Evolutionary conservation across 1,284 basidiomycete species (phyloP).

Genomic region (Apiotrichum laibachii): DNA sequence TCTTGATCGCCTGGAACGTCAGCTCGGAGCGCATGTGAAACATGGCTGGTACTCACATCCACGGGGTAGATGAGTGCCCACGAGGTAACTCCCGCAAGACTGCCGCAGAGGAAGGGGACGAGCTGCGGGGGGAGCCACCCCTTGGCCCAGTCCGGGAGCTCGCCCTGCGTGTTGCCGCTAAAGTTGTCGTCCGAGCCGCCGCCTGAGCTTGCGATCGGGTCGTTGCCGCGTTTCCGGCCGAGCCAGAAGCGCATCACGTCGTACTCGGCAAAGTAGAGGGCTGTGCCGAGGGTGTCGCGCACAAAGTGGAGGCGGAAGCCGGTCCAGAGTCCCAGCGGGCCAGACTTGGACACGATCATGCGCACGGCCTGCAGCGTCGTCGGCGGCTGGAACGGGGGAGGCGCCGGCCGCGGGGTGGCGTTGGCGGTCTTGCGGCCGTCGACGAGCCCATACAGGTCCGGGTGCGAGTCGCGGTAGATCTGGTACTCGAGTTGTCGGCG

Average conservation of each 20-base stretch:
- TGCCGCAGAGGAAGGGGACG: conserved; percentile 50
- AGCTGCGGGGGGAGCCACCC: conserved; percentile 39
- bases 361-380: conserved; percentile 46
- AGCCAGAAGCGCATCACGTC: conserved; percentile 49
- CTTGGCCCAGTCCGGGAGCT: conserved; percentile 47
- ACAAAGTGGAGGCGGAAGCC: conserved; percentile 47
- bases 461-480: conserved; percentile 57
- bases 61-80: conserved; percentile 52
- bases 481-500: conserved; percentile 90
- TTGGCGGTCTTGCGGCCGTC: neutral
- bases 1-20: conserved; percentile 47
- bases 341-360: conserved; percentile 35
- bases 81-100: conserved; percentile 48
- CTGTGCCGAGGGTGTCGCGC: conserved; percentile 50
- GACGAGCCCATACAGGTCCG: conserved; percentile 26
- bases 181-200: conserved; percentile 5
- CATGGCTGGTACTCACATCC: conserved; percentile 40
- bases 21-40: neutral
- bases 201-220: conserved; percentile 12
- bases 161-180: conserved; percentile 29
- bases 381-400: conserved; percentile 32
- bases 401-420: neutral
- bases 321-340: conserved; percentile 42
- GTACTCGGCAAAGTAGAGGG: conserved; percentile 52
- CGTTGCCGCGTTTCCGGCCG: conserved; percentile 19